These are phyloP conservation scores for Ganoderma sinense DNA, from an alignment of 1,284 basidiomycete genomes.

Conservation along the genomic window DNA sequence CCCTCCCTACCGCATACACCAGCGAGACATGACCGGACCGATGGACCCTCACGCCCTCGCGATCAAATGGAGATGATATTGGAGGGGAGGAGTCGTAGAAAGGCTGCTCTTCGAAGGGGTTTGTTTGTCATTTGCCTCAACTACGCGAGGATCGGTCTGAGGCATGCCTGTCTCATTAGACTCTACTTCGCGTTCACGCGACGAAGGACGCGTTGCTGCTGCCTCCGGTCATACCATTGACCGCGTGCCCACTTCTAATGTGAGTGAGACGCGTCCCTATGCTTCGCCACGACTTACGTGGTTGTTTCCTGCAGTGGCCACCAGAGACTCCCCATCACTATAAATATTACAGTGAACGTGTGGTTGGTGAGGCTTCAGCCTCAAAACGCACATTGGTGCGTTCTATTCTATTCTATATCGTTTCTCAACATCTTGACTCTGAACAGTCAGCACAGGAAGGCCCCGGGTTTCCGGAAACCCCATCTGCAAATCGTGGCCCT, in stretches of 20 bases:
- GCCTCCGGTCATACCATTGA: slow-evolving; percentile 39
- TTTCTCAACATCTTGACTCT: background rate
- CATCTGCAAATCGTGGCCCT: slow-evolving; percentile 24
- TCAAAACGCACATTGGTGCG: slow-evolving; percentile 32
- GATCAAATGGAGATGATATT: slow-evolving; percentile 79
- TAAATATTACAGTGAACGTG: slow-evolving; percentile 41
- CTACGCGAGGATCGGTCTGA: background rate
- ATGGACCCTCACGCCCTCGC: slow-evolving; percentile 61
- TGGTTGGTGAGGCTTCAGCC: slow-evolving; percentile 38
- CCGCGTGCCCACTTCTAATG: slow-evolving; percentile 39
- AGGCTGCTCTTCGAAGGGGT: slow-evolving; percentile 52
- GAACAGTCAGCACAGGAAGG: slow-evolving; percentile 20
- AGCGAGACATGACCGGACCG: slow-evolving; percentile 61
- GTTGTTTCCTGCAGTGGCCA: slow-evolving; percentile 7
- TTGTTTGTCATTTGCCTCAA: slow-evolving; percentile 13
- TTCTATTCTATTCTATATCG: background rate
- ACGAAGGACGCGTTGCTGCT: slow-evolving; percentile 51
- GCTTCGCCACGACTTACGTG: slow-evolving; percentile 4
- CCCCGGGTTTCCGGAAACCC: slow-evolving; percentile 26
- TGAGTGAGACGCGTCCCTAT: slow-evolving; percentile 36
- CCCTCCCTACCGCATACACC: slow-evolving; percentile 48
- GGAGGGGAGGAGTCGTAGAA: slow-evolving; percentile 67
- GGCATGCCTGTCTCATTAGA: slow-evolving; percentile 33
- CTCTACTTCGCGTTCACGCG: slow-evolving; percentile 63
- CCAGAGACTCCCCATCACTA: slow-evolving; percentile 44